Conservation (phyloP, 805 yeast genomes). For the Candida anglica region DNA sequence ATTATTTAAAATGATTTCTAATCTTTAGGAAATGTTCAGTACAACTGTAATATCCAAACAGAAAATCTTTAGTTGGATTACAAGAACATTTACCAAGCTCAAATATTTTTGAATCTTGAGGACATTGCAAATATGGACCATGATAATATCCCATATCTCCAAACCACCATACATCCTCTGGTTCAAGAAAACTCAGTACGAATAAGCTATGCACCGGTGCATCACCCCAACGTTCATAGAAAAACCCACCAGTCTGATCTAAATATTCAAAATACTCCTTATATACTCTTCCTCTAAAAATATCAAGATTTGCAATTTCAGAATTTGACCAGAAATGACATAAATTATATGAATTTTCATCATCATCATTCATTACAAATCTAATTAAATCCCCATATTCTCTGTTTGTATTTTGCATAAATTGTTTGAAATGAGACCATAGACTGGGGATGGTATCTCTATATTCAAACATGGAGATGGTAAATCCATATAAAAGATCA, state of each 20-base stretch:
- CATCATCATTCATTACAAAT: conserved; percentile 14
- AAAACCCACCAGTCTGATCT: conserved; percentile 73
- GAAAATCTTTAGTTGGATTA: conserved; percentile 34
- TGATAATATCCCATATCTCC: conserved; percentile 75
- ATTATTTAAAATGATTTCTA: no score
- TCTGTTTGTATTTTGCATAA: conserved; percentile 37
- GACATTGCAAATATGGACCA: conserved; percentile 63
- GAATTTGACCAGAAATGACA: conserved; percentile 86
- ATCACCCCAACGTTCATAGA: conserved; percentile 91
- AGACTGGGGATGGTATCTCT: conserved; percentile 56
- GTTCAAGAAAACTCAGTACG: conserved; percentile 55
- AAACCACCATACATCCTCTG: conserved; percentile 61
- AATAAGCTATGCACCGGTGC: conserved; percentile 88
- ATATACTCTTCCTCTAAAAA: conserved; percentile 59
- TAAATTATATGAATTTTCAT: conserved; percentile 45
- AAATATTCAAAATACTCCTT: conserved; percentile 56
- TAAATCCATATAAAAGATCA: conserved; percentile 62
- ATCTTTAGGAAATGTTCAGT: conserved; percentile 13
- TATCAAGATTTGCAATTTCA: conserved; percentile 68
- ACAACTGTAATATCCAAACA: conserved; percentile 16
- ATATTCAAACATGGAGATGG: conserved; percentile 62
- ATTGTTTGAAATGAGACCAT: conserved; percentile 54
- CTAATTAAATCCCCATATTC: conserved; percentile 8
- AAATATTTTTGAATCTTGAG: conserved; percentile 30
- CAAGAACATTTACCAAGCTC: conserved; percentile 30